Base-by-base conservation (phyloP, 139 green algal species). In the Astrephomene gubernaculifera region DNA sequence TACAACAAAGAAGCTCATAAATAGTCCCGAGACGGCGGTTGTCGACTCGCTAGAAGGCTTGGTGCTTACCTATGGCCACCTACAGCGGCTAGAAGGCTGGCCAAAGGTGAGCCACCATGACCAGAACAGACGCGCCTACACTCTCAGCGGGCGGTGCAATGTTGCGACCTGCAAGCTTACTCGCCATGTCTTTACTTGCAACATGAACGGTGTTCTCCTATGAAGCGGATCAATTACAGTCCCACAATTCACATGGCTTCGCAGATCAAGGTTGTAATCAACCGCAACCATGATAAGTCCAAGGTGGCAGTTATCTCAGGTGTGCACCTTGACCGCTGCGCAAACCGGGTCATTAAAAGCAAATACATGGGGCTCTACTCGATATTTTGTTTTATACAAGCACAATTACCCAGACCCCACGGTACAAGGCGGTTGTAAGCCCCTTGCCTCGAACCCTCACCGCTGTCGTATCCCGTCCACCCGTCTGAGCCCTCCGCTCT, bases 191-290 rank as follows among this genome's bases (percentile, higher is more conserved):
- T 57, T 17, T 17, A 57, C 12, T 57, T 25, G 14, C 14, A 17
- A 12, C 49, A 57, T 57, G 49, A 17, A 25, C 49, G 49, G 49
- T 6, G 63, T 21, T 70, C 36, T 36, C 31, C 22, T 25, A 27
- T 17, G 2, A 6, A 54, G 35, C 43, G 35, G 21, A 69, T 29
- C 17, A 6, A 71, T 45, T 5, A 65, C 22, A n/a, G n/a, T n/a
- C n/a, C n/a, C n/a, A n/a, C n/a, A n/a, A n/a, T n/a, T n/a, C n/a
- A 57, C 49, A 17, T 57, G 2, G 31, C 27, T 67, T 33, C 33
- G 33, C 64, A 91, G 83, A 81, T 91, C 49, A 88, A 91, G 70
- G 87, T 91, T n/a, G 71, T 91, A 0, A 80, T 89, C 36, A 79
- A 91, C 61, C 25, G 63, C 4, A 41, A 69, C 17, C 82, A 91